phyloP scores from a whole-genome alignment of 768 basidiomycete genomes.

The Crepidotus variabilis region DNA sequence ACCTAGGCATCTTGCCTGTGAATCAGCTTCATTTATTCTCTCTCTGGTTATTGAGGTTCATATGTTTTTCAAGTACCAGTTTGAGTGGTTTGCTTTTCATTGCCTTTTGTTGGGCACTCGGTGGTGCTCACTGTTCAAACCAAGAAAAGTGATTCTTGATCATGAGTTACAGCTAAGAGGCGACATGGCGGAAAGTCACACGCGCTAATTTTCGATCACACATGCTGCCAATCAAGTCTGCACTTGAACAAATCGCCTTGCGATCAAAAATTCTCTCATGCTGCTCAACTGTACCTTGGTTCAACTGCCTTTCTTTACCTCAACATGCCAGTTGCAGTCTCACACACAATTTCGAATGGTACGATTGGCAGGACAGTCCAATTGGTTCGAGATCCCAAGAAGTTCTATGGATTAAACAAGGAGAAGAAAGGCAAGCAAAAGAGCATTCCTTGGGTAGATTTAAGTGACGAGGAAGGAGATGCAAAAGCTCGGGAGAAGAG shows the following conservation, averaged over 20 bases:
- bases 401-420: slow-evolving; percentile 21
- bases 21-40: too few species aligned
- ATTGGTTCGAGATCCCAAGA: slow-evolving; percentile 16
- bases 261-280: not conserved
- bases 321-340: not conserved
- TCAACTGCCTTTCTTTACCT: not conserved
- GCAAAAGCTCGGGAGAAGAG: slow-evolving; percentile 25
- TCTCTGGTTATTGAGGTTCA: too few species aligned
- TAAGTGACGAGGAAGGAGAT: slow-evolving; percentile 35
- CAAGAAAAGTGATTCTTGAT: too few species aligned
- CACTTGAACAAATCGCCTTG: not conserved
- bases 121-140: too few species aligned
- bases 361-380: slow-evolving; percentile 3
- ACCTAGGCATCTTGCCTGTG: too few species aligned
- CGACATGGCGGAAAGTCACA: not conserved
- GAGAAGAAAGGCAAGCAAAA: slow-evolving; percentile 24
- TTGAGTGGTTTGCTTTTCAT: too few species aligned
- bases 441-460: slow-evolving; percentile 34
- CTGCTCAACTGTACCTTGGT: not conserved
- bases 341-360: not conserved
- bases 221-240: not conserved
- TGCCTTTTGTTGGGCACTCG: too few species aligned
- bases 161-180: too few species aligned
- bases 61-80: too few species aligned
- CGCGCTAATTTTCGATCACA: not conserved